These are phyloP conservation scores for Diplogelasinospora grovesii DNA, from an alignment of 495 filamentous ascomycete genomes.

Conservation along the genomic window DNA sequence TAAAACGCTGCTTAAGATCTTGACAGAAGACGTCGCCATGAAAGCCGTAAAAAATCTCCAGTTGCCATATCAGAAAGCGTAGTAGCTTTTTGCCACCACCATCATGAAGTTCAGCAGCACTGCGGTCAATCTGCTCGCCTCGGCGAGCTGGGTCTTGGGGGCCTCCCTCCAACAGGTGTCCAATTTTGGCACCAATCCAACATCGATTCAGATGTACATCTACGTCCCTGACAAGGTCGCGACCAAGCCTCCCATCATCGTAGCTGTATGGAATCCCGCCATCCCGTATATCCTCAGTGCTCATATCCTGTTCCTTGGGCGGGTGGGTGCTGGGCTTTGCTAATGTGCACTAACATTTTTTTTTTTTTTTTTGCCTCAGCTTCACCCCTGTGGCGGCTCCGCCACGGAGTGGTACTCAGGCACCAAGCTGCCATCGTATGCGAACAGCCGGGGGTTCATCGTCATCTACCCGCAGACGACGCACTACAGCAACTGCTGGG, in stretches of 20 bases:
- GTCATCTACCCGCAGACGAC: slow-evolving; percentile 46
- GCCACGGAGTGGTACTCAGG: slow-evolving; percentile 26
- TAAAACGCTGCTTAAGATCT: no score
- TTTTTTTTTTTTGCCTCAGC: no score
- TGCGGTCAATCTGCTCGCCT: no score
- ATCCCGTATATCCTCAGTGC: no score
- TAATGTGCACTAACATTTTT: background rate
- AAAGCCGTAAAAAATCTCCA: no score
- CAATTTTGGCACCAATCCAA: slow-evolving; percentile 32
- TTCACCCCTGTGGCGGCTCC: slow-evolving; percentile 33
- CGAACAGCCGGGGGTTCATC: slow-evolving; percentile 46
- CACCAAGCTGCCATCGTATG: slow-evolving; percentile 32
- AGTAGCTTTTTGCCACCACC: no score
- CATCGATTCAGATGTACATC: slow-evolving; percentile 32
- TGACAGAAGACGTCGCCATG: no score
- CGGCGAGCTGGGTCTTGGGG: no score
- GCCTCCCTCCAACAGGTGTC: slow-evolving; percentile 33
- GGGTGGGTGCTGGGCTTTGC: no score
- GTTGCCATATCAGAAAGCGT: no score
- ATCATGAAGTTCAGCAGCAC: no score
- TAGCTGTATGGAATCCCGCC: slow-evolving; percentile 23
- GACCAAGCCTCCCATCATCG: slow-evolving; percentile 29
- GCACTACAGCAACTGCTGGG: slow-evolving; percentile 50
- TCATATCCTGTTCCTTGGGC: no score
- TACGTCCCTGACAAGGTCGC: slow-evolving; percentile 36